phyloP scores from a whole-genome alignment of 768 basidiomycete species.

The Pholiota microspora region DNA sequence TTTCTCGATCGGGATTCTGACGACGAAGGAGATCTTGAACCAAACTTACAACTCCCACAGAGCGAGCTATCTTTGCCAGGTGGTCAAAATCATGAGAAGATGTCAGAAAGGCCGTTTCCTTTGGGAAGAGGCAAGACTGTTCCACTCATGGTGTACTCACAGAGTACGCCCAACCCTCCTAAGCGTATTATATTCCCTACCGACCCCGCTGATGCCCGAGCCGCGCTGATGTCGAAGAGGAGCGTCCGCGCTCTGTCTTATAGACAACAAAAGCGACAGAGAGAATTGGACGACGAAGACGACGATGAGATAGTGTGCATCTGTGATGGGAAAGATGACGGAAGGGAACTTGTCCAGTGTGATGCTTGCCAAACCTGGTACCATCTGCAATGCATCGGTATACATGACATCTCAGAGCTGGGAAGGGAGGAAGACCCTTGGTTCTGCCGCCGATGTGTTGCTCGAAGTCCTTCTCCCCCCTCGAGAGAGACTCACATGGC shows the following conservation, averaged over 20 bases:
- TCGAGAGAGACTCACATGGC: conserved; percentile 25
- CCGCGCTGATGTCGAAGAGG: conserved; percentile 70
- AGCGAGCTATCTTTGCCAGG: conserved; percentile 23
- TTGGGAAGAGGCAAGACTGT: conserved; percentile 63
- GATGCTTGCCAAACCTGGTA: conserved; percentile 82
- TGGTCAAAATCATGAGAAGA: conserved; percentile 28
- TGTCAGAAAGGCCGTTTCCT: conserved; percentile 25
- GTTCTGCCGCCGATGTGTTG: conserved; percentile 63
- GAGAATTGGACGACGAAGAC: conserved; percentile 30
- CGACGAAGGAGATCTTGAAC: conserved; percentile 45
- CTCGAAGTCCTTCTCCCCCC: conserved; percentile 36
- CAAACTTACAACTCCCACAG: conserved; percentile 26
- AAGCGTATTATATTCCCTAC: conserved; percentile 43
- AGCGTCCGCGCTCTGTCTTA: conserved; percentile 61
- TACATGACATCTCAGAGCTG: conserved; percentile 57
- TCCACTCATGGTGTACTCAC: conserved; percentile 44
- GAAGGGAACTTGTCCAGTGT: conserved; percentile 78
- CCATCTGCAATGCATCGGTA: conserved; percentile 78
- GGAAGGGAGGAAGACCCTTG: conserved; percentile 79
- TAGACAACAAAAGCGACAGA: conserved; percentile 43
- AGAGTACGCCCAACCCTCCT: conserved; percentile 18
- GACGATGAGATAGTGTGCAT: conserved; percentile 59
- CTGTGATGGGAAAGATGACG: conserved; percentile 67
- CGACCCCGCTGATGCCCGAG: conserved; percentile 76
- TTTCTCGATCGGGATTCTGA: conserved; percentile 78